Evolutionary conservation across 257 asterid genomes (phyloP), one percentile per base, ranked within the genome.

Genomic region (Salvia hispanica): DNA sequence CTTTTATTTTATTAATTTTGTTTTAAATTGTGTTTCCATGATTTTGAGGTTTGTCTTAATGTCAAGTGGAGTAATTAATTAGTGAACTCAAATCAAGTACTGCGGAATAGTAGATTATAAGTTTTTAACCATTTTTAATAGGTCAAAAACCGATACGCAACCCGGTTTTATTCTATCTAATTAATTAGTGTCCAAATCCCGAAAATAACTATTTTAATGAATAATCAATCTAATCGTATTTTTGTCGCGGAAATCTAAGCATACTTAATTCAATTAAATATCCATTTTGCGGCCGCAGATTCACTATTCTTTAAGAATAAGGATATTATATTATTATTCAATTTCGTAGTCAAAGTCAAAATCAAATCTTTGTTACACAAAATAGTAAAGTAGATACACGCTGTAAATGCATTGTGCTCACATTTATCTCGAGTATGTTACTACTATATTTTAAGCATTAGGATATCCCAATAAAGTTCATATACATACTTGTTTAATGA

Each of bases 131-230:
- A 18, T 34, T 44, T 36, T 46, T 14, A 15, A 9, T 9, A 47
- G 13, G 15, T 58, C 57, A 69, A 69, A 7, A 47, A 10, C 28
- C 21, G 48, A 66, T 43, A 67, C 12, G 56, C 45, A 14, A 67
- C 56, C 12, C 18, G 7, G 18, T 3, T n/a, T 4, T 53, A 21
- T 53, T 10, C 28, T 53, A 37, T 25, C 28, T 7, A 54, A 53
- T 66, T 40, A 53, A 50, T 14, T 39, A 15, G 13, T 39, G 37
- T 15, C 31, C 31, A 25, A 25, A 25, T 25, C 31, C 31, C 31
- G 3, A 25, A 25, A 25, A 25, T 25, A 25, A 25, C 31, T 25
- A 25, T 25, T 25, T 25, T 25, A 25, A 25, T 25, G 31, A 25
- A 25, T 25, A 25, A 25, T 25, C 31, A 25, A 25, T 25, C 31